Evolutionary conservation across 768 basidiomycete genomes (phyloP), one percentile per base, ranked within the genome.

Genomic region (Serpula lacrymans): DNA sequence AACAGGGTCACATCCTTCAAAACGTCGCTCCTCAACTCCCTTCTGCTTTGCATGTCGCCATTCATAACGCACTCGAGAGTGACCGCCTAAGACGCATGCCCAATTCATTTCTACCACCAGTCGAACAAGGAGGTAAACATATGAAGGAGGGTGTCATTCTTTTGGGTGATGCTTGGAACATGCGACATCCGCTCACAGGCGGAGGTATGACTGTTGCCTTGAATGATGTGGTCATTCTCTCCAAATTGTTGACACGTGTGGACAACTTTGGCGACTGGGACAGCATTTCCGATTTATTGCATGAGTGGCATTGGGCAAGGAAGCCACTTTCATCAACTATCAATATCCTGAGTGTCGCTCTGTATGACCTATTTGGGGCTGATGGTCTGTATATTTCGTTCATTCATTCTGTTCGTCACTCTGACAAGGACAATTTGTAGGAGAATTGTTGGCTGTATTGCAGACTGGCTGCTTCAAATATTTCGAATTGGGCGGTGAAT

Each of bases 191-290:
- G 2, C 74, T 99, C 16, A 99, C 96, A 0, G 96, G 96, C 5
- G 92, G 93, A 9, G 96, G 96, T 5, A 99, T 99, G 96, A 94
- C 93, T 0, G 95, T 97, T 27, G 93, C 92, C 2, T 69, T 98
- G 34, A 75, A 81, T 54, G 96, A 98, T 50, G 85, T 87, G 4
- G 84, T 91, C 11, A 49, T 88, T 23, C 72, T 98, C 11, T 63
- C 80, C 24, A 65, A 77, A 12, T 66, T 89, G 43, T 68, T 96
- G 1, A 65, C 64, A 1, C 49, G 69, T 18, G 60, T 83, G 26
- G 50, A 55, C 17, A 54, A 64, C 45, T 59, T 65, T 29, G 53
- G 59, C 7, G 67, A 83, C 50, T 83, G 80, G 80, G 57, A 63
- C 9, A 59, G 67, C 27, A 53, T 88, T 14, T 65, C 71, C 21